phyloP scores from a whole-genome alignment of 116 monocot genomes.

The Trichopus zeylanicus region DNA sequence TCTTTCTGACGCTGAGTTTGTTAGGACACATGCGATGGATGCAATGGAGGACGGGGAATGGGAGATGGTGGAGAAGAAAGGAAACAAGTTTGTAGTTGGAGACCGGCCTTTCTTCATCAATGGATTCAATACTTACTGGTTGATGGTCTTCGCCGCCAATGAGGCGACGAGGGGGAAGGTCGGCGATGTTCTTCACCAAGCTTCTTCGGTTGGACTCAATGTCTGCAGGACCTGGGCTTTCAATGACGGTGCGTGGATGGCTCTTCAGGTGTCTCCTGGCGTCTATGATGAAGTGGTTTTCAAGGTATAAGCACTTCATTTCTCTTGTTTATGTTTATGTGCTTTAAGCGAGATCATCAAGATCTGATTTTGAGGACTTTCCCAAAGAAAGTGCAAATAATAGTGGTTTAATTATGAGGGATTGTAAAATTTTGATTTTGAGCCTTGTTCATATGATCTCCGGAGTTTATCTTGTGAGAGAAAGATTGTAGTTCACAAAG shows the following conservation, averaged over 20 bases:
- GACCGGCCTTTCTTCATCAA: constrained; percentile 45
- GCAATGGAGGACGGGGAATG: constrained; percentile 19
- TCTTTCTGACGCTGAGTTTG: background rate
- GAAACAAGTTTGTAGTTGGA: constrained; percentile 34
- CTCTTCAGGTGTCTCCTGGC: constrained; percentile 60
- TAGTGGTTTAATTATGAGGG: too few relatives aligned
- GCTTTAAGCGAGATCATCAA: too few relatives aligned
- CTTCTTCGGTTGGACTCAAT: constrained; percentile 41
- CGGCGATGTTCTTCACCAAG: constrained; percentile 44
- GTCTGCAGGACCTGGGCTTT: constrained; percentile 93
- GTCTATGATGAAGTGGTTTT: constrained; percentile 77
- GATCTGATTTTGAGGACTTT: too few relatives aligned
- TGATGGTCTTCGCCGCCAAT: constrained; percentile 68
- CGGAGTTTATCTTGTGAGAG: too few relatives aligned
- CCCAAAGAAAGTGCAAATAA: too few relatives aligned
- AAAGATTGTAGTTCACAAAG: too few relatives aligned
- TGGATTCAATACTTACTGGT: constrained; percentile 92
- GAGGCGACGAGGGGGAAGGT: constrained; percentile 43
- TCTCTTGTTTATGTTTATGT: background rate
- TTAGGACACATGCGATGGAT: background rate
- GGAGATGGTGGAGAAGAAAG: constrained; percentile 51
- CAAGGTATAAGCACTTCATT: constrained; percentile 25
- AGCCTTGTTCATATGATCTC: too few relatives aligned
- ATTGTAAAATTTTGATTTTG: too few relatives aligned
- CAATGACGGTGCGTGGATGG: constrained; percentile 64